These are phyloP conservation scores for Suillus bovinus DNA, from an alignment of 768 basidiomycete genomes.

Conservation along the genomic window DNA sequence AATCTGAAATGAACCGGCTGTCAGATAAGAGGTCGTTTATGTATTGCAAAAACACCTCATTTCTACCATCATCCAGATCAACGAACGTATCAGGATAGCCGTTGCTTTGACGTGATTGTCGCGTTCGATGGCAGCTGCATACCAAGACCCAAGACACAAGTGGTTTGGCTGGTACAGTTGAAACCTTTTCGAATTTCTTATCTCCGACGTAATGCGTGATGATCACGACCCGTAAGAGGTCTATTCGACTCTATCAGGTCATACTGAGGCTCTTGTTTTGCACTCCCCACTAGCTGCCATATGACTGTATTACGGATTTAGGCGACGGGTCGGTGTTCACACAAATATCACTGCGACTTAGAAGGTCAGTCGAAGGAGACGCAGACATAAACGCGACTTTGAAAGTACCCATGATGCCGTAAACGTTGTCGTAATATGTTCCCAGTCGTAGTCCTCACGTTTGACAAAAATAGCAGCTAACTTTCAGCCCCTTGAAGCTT, in stretches of 20 bases:
- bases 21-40: neutral
- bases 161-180: conserved; percentile 32
- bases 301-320: conserved; percentile 1
- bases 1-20: conserved; percentile 48
- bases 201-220: conserved; percentile 39
- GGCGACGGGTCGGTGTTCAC: neutral
- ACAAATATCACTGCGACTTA: neutral
- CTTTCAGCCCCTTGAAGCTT: neutral
- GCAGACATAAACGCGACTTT: neutral
- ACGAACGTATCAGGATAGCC: conserved; percentile 47
- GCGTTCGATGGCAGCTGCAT: conserved; percentile 43
- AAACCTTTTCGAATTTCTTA: conserved; percentile 40
- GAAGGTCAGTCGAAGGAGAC: neutral
- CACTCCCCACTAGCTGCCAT: conserved; percentile 19
- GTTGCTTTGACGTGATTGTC: conserved; percentile 45
- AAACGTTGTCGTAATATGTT: neutral
- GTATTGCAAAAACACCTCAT: neutral
- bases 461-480: neutral
- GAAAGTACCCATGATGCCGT: neutral
- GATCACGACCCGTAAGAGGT: conserved; percentile 6
- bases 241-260: conserved; percentile 19
- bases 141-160: too few species aligned
- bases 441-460: too few species aligned
- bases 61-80: conserved; percentile 74
- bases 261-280: conserved; percentile 20